Evolutionary conservation across 2,329 filamentous ascomycete genomes (phyloP).

Genomic region (Diaporthe capsici): DNA sequence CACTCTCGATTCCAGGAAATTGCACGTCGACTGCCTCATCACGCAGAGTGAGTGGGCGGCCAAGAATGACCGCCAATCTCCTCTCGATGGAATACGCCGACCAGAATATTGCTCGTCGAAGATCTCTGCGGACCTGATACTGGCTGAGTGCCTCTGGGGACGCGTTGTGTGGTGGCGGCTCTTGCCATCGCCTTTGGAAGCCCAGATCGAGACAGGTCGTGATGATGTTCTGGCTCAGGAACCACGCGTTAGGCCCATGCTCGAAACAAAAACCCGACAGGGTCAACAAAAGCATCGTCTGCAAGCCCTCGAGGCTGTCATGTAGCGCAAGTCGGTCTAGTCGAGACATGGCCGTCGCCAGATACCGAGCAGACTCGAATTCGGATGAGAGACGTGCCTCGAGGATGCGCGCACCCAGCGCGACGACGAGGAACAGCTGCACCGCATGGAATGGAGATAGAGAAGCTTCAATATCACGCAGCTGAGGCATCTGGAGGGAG

Average conservation of each 20-base stretch:
- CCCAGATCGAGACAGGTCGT: constrained; percentile 48
- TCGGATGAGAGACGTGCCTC: constrained; percentile 44
- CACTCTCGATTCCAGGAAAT: constrained; percentile 6
- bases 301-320: constrained; percentile 46
- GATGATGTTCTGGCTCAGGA: constrained; percentile 47
- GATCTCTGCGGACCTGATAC: constrained; percentile 36
- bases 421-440: constrained; percentile 47
- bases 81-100: constrained; percentile 48
- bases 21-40: constrained; percentile 41
- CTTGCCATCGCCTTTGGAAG: constrained; percentile 46
- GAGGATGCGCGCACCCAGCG: constrained; percentile 46
- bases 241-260: constrained; percentile 47
- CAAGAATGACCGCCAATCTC: constrained; percentile 46
- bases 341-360: constrained; percentile 45
- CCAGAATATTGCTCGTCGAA: constrained; percentile 49
- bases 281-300: constrained; percentile 46
- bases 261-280: constrained; percentile 45
- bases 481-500: constrained; percentile 44
- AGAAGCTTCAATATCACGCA: constrained; percentile 41
- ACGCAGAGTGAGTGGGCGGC: constrained; percentile 47
- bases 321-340: constrained; percentile 45
- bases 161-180: constrained; percentile 25
- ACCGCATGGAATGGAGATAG: constrained; percentile 42
- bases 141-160: constrained; percentile 17
- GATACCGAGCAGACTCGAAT: constrained; percentile 47